Evolutionary conservation across 495 filamentous ascomycete species (phyloP).

Genomic region (Daldinia childiae): DNA sequence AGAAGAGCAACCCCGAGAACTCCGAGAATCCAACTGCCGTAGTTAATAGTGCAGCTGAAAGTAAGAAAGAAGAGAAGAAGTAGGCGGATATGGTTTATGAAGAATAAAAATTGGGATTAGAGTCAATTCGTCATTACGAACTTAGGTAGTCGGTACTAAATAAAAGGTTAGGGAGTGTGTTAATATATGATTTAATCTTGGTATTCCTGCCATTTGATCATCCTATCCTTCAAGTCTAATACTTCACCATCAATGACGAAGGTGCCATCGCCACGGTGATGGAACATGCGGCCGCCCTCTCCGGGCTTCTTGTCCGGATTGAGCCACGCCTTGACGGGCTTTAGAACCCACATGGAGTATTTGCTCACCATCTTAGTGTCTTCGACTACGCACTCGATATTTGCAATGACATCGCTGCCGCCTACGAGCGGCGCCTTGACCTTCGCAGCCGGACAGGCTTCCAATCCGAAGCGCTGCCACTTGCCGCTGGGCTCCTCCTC

Average conservation of each 20-base stretch:
- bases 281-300: conserved; percentile 51
- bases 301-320: conserved; percentile 44
- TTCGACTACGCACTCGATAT: conserved; percentile 52
- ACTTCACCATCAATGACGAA: conserved; percentile 52
- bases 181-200: conserved; percentile 42
- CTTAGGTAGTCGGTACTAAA: conserved; percentile 36
- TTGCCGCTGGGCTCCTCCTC: conserved; percentile 50
- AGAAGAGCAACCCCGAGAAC: conserved; percentile 24
- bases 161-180: conserved; percentile 20
- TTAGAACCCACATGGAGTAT: conserved; percentile 52
- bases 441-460: conserved; percentile 45
- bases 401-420: conserved; percentile 46
- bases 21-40: conserved; percentile 14
- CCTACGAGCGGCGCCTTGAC: conserved; percentile 51
- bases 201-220: conserved; percentile 53
- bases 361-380: conserved; percentile 50
- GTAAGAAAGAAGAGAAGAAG: conserved; percentile 15
- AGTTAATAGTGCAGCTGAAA: conserved; percentile 7
- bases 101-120: neutral
- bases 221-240: conserved; percentile 48
- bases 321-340: conserved; percentile 49
- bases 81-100: neutral
- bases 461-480: conserved; percentile 48
- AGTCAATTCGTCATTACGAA: conserved; percentile 19
- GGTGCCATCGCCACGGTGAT: conserved; percentile 51